These are phyloP conservation scores for Carex myosuroides DNA, from an alignment of 176 grass and related monocot species.

Conservation along the genomic window DNA sequence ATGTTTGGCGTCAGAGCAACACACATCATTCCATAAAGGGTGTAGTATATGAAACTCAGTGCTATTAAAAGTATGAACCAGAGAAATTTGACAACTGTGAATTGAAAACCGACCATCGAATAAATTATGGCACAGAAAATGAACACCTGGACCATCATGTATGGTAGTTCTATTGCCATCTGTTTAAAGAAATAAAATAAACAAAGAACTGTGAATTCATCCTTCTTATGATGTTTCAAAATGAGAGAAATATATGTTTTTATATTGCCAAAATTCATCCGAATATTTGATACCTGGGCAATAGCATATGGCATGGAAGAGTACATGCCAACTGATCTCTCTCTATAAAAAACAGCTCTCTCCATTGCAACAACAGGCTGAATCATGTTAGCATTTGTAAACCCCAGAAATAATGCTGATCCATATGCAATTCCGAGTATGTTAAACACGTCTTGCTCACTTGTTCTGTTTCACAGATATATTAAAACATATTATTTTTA, in stretches of 20 bases:
- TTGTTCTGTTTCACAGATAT: constrained; percentile 46
- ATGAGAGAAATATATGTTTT: background rate
- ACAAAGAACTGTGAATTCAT: background rate
- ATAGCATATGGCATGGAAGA: constrained; percentile 32
- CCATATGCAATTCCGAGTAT: constrained; percentile 32
- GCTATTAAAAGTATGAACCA: constrained; percentile 34
- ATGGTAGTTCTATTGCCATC: constrained; percentile 38
- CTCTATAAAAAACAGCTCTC: constrained; percentile 33
- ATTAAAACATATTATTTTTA: background rate
- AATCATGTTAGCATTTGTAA: constrained; percentile 23
- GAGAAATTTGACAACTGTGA: constrained; percentile 32
- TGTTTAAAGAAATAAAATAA: constrained; percentile 10
- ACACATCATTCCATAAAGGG: constrained; percentile 42
- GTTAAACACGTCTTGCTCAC: constrained; percentile 80
- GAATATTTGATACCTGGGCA: constrained; percentile 29
- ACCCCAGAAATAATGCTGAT: constrained; percentile 37
- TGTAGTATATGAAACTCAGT: constrained; percentile 35
- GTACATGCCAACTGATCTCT: constrained; percentile 39
- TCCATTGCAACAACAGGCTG: constrained; percentile 41
- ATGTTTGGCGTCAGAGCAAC: constrained; percentile 37
- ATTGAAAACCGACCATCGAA: constrained; percentile 40
- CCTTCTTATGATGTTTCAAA: background rate
- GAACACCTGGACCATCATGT: constrained; percentile 25
- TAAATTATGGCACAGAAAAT: constrained; percentile 34
- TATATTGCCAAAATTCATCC: background rate